Evolutionary conservation across 805 yeast species (phyloP).

Genomic region (Candida berthetii): DNA sequence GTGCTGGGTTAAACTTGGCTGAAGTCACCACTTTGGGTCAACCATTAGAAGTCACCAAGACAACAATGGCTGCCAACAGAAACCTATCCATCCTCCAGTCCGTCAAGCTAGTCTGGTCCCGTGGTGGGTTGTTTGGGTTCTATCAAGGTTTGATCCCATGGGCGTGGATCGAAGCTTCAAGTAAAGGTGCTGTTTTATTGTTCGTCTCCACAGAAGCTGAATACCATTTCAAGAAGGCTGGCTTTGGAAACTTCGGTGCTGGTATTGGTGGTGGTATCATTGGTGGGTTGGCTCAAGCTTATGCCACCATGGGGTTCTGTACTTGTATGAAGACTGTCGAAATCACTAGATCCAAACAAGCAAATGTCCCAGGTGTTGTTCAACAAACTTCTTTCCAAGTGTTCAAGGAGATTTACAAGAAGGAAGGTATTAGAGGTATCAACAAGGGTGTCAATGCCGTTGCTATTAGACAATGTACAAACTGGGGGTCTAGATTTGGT

Average conservation of each 20-base stretch:
- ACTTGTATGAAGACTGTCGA: constrained; percentile 99
- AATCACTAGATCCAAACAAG: constrained; percentile 85
- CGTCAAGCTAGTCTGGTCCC: constrained; percentile 72
- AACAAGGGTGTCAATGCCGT: constrained; percentile 98
- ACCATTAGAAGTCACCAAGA: constrained; percentile 92
- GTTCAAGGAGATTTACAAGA: constrained; percentile 74
- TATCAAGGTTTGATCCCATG: constrained; percentile 98
- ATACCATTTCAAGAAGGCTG: constrained; percentile 59
- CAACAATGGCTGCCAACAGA: constrained; percentile 98
- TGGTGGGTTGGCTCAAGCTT: constrained; percentile 97
- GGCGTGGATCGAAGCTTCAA: constrained; percentile 99
- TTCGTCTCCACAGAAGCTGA: constrained; percentile 93
- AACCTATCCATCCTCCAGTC: constrained; percentile 61
- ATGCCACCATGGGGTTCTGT: constrained; percentile 95
- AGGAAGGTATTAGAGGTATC: constrained; percentile 91
- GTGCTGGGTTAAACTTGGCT: constrained; percentile 88
- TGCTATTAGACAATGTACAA: constrained; percentile 97
- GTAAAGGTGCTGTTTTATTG: constrained; percentile 93
- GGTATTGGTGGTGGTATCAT: constrained; percentile 95
- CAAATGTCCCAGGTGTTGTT: constrained; percentile 55
- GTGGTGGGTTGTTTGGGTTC: constrained; percentile 91
- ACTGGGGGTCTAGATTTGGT: constrained; percentile 98
- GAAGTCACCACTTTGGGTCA: constrained; percentile 96
- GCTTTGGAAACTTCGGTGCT: constrained; percentile 65
- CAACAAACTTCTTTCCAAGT: constrained; percentile 79